Percentiles rank a stretch among this genome's conserved stretches.
Conservation (phyloP, 164 flowering plant genomes). For the Saururus chinensis region DNA sequence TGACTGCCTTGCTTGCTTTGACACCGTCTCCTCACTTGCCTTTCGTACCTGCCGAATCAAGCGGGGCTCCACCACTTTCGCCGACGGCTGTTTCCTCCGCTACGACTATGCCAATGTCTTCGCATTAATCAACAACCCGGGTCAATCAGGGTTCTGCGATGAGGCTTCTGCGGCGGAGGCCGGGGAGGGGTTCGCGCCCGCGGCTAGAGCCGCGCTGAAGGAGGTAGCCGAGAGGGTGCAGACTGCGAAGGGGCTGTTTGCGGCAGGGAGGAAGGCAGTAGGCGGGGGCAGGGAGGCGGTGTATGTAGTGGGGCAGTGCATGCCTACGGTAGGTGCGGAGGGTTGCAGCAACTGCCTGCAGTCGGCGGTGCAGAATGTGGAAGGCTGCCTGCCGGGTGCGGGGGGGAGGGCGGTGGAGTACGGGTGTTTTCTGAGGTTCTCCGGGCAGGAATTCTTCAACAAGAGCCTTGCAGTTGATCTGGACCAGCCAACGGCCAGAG, state of each 20-base stretch:
- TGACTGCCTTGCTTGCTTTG: constrained; percentile 35
- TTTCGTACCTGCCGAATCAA: constrained; percentile 5
- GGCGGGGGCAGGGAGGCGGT: constrained; percentile 9
- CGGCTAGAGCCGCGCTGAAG: constrained; percentile 10
- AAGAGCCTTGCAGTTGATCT: constrained; percentile 29
- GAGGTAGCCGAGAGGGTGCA: constrained; percentile 29
- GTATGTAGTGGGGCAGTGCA: constrained; percentile 48
- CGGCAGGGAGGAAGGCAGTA: constrained; percentile 16
- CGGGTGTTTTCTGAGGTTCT: constrained; percentile 54
- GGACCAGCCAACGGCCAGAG: background rate
- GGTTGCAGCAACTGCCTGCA: constrained; percentile 43
- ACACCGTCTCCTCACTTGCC: constrained; percentile 16
- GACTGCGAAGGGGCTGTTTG: constrained; percentile 22
- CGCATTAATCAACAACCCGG: constrained; percentile 24
- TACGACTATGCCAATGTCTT: too few relatives aligned
- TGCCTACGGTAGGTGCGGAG: constrained; percentile 16
- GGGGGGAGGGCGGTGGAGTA: constrained; percentile 41
- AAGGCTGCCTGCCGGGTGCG: constrained; percentile 24
- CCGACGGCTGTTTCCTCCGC: constrained; percentile 39
- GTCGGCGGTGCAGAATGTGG: constrained; percentile 21
- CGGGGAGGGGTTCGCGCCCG: constrained; percentile 8
- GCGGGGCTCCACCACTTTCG: background rate
- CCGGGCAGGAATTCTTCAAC: constrained; percentile 28
- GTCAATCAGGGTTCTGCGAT: constrained; percentile 21
- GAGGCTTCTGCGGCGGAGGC: constrained; percentile 13